Conservation (phyloP, 1,139 yeast genomes). For the Taphrina confusa region DNA sequence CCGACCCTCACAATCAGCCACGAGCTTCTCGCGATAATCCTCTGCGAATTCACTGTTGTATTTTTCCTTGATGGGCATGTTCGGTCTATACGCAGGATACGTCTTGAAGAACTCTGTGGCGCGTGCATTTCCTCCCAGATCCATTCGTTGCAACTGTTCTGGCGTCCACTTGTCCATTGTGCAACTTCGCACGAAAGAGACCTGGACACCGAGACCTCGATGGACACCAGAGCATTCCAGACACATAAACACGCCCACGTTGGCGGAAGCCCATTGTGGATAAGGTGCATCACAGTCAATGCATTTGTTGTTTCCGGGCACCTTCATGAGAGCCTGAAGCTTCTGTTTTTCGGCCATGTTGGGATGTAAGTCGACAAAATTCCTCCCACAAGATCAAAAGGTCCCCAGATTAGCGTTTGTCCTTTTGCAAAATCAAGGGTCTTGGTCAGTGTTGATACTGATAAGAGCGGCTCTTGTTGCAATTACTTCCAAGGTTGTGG, state of each 20-base stretch:
- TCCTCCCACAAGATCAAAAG: too few species aligned
- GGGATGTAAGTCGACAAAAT: too few species aligned
- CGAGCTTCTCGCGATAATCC: constrained; percentile 81
- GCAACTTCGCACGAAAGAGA: constrained; percentile 89
- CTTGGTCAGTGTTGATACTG: too few species aligned
- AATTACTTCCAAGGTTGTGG: too few species aligned
- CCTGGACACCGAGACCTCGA: constrained; percentile 85
- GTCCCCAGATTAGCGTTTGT: too few species aligned
- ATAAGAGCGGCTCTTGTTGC: too few species aligned
- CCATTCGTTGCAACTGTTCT: constrained; percentile 82
- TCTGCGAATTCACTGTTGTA: constrained; percentile 90
- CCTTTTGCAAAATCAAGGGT: too few species aligned
- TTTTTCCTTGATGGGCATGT: constrained; percentile 54
- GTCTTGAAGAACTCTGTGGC: constrained; percentile 81
- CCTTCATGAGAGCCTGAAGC: constrained; percentile 40
- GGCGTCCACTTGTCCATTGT: constrained; percentile 92
- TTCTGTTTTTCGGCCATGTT: constrained; percentile 27
- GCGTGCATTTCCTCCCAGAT: constrained; percentile 84
- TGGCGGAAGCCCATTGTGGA: constrained; percentile 74
- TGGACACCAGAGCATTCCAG: constrained; percentile 37
- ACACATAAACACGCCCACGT: constrained; percentile 57
- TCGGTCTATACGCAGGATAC: constrained; percentile 46
- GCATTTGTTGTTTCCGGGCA: constrained; percentile 52
- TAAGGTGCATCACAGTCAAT: constrained; percentile 92
- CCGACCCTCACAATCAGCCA: constrained; percentile 71